These are phyloP conservation scores for Penicillium sp. DNA, from an alignment of 2,329 filamentous ascomycete species.

Conservation along the genomic window DNA sequence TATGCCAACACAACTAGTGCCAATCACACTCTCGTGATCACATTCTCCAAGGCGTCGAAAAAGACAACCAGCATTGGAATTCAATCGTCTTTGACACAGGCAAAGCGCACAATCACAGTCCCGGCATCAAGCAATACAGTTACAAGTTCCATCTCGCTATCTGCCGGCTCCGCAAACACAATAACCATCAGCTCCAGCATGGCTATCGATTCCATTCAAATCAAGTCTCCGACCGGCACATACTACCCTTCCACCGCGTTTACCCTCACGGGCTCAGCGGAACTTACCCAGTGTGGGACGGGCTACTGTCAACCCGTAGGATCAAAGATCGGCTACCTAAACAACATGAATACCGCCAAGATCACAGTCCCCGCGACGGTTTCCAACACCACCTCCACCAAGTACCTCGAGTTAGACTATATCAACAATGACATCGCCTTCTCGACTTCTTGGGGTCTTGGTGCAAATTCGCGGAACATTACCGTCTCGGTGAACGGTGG, in stretches of 20 bases:
- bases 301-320: constrained; percentile 50
- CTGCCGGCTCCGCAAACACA: constrained; percentile 32
- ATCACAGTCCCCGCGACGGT: constrained; percentile 42
- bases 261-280: constrained; percentile 42
- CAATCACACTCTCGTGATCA: constrained; percentile 30
- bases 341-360: constrained; percentile 34
- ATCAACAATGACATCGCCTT: constrained; percentile 59
- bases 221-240: constrained; percentile 28
- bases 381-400: constrained; percentile 15
- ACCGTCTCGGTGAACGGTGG: constrained; percentile 54
- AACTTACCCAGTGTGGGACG: constrained; percentile 40
- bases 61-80: constrained; percentile 12
- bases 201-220: constrained; percentile 26
- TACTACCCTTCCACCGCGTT: constrained; percentile 51
- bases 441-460: constrained; percentile 48
- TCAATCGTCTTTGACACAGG: constrained; percentile 7
- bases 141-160: constrained; percentile 24
- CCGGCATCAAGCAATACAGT: constrained; percentile 11
- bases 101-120: constrained; percentile 10
- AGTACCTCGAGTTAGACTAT: constrained; percentile 54
- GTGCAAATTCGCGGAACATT: constrained; percentile 56
- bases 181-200: constrained; percentile 27
- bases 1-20: constrained; percentile 37
- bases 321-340: constrained; percentile 49
- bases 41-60: constrained; percentile 7